Conservation (phyloP, 1,284 basidiomycete species). For the Gomphus bonarii region DNA sequence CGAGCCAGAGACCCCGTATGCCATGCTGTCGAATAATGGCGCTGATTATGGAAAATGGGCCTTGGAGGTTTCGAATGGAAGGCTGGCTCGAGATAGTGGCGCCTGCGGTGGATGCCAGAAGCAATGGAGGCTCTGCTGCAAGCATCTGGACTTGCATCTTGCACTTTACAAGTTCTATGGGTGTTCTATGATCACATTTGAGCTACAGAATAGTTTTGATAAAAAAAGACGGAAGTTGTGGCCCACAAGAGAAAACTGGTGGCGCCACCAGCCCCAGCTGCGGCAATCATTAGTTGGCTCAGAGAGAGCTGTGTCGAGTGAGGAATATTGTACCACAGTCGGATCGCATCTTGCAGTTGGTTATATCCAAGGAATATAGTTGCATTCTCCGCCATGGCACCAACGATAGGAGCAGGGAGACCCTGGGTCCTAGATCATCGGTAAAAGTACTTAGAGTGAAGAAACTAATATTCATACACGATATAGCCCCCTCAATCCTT, state of each 20-base stretch:
- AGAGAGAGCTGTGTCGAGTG: slow-evolving; percentile 38
- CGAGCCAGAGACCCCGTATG: slow-evolving; percentile 74
- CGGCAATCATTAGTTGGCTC: slow-evolving; percentile 63
- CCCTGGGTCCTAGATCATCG: slow-evolving; percentile 39
- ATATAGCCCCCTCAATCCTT: slow-evolving; percentile 73
- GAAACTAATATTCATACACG: slow-evolving; percentile 40
- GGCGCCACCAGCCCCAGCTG: slow-evolving; percentile 71
- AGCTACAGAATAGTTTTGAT: neutral
- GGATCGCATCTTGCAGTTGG: slow-evolving; percentile 67
- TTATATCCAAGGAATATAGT: slow-evolving; percentile 81
- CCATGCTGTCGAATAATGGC: slow-evolving; percentile 59
- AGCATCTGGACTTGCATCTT: slow-evolving; percentile 95
- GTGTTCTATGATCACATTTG: slow-evolving; percentile 43
- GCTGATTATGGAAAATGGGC: slow-evolving; percentile 61
- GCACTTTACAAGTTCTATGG: slow-evolving; percentile 88
- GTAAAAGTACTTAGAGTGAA: neutral
- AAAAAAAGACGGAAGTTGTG: neutral
- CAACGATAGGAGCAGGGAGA: slow-evolving; percentile 78
- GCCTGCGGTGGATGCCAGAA: slow-evolving; percentile 14
- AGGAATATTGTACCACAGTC: slow-evolving; percentile 26
- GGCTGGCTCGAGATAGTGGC: slow-evolving; percentile 19
- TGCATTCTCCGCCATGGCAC: slow-evolving; percentile 89
- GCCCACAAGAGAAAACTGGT: slow-evolving; percentile 76
- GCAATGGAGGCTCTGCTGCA: slow-evolving; percentile 21
- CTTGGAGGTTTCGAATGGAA: slow-evolving; percentile 31